Conservation (phyloP, 1,284 basidiomycete species). For the Xerocomus cyaneibrunnescens region DNA sequence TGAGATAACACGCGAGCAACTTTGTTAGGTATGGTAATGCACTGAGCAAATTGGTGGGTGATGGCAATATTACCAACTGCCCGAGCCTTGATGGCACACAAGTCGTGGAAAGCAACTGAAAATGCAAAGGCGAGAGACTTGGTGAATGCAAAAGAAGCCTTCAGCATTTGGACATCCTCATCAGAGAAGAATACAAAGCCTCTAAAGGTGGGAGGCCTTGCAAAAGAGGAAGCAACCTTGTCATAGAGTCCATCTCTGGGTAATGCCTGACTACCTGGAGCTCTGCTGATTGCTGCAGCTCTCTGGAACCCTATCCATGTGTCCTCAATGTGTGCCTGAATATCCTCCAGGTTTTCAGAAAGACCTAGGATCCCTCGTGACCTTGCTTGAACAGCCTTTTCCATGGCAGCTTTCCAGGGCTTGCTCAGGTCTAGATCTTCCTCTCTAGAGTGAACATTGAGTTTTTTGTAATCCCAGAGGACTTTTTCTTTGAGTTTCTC, state of each 20-base stretch:
- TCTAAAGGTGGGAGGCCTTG: constrained; percentile 18
- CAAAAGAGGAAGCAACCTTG: constrained; percentile 16
- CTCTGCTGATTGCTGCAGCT: constrained; percentile 1
- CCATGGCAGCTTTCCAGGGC: constrained; percentile 26
- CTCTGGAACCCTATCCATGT: constrained; percentile 15
- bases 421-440: constrained; percentile 22
- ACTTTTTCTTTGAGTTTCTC: constrained; percentile 17
- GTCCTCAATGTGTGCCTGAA: constrained; percentile 40
- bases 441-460: background rate
- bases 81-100: constrained; percentile 51
- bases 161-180: constrained; percentile 41
- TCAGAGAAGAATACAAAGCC: constrained; percentile 27
- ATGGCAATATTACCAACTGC: constrained; percentile 32
- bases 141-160: constrained; percentile 50
- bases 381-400: constrained; percentile 23
- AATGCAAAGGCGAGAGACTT: constrained; percentile 40
- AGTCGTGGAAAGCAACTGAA: constrained; percentile 43
- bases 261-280: background rate
- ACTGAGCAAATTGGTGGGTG: constrained; percentile 28
- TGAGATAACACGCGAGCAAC: constrained; percentile 26
- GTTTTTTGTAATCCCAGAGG: constrained; percentile 13
- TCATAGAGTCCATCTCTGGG: constrained; percentile 3
- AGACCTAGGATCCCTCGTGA: constrained; percentile 2
- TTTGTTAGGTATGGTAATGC: constrained; percentile 19
- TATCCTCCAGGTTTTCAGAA: constrained; percentile 36